These are phyloP conservation scores for Cryptomeria japonica DNA, from an alignment of 75 land plant genomes.

Conservation along the genomic window DNA sequence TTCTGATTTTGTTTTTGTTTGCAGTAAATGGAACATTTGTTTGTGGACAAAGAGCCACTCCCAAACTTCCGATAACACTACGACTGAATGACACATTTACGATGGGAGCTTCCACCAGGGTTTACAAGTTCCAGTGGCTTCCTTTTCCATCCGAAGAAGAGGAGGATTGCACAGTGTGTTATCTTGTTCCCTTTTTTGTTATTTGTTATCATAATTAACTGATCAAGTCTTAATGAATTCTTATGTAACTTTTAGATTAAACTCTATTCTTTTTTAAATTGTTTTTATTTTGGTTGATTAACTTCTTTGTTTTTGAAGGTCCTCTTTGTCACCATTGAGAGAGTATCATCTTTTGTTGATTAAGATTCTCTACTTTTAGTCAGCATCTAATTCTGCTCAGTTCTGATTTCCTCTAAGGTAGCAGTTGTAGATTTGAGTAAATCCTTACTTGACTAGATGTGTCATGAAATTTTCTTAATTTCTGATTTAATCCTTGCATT, in stretches of 20 bases:
- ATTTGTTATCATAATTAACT: not conserved
- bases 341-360: too few species aligned
- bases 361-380: too few species aligned
- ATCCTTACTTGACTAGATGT: not conserved
- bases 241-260: not conserved
- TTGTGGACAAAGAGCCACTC: conserved; percentile 38
- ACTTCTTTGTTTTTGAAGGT: too few species aligned
- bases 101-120: conserved; percentile 63
- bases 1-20: conserved; percentile 8
- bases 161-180: not conserved
- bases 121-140: conserved; percentile 62
- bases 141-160: not conserved
- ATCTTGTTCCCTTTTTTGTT: not conserved
- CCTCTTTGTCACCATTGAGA: too few species aligned
- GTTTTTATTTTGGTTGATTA: too few species aligned
- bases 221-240: not conserved
- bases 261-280: too few species aligned
- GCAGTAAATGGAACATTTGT: conserved; percentile 81
- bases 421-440: not conserved
- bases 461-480: not conserved
- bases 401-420: not conserved
- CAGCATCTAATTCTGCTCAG: not conserved
- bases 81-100: conserved; percentile 43
- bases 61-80: conserved; percentile 26
- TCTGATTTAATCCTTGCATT: not conserved